Evolutionary conservation across 2,329 filamentous ascomycete genomes (phyloP).

Genomic region (Fusarium coicis): DNA sequence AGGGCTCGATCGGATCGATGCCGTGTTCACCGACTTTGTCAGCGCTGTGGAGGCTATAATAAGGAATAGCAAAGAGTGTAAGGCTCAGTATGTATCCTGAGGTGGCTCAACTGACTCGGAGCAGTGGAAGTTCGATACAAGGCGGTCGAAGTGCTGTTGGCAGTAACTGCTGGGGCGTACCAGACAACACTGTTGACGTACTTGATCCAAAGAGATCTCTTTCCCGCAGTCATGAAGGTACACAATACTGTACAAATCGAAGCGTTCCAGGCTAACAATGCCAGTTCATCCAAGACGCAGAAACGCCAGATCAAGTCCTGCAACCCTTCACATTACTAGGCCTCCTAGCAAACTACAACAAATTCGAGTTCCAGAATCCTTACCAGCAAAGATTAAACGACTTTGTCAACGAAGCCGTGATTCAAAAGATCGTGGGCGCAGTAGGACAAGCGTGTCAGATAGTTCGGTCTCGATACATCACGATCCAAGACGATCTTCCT

Average conservation of each 20-base stretch:
- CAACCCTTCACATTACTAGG: constrained; percentile 86
- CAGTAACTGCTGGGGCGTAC: constrained; percentile 92
- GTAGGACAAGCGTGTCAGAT: constrained; percentile 77
- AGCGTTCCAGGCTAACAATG: background rate
- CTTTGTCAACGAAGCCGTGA: constrained; percentile 91
- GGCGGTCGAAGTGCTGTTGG: constrained; percentile 83
- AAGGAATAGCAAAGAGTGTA: constrained; percentile 77
- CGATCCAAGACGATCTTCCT: constrained; percentile 88
- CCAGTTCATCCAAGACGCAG: constrained; percentile 84
- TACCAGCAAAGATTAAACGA: constrained; percentile 92
- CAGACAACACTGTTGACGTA: constrained; percentile 95
- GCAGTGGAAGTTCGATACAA: constrained; percentile 79
- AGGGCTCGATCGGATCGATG: constrained; percentile 88
- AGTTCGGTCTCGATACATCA: constrained; percentile 80
- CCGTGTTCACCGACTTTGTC: constrained; percentile 89
- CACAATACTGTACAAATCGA: constrained; percentile 14
- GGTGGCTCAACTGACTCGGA: constrained; percentile 40
- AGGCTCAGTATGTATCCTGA: constrained; percentile 45
- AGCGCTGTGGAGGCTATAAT: constrained; percentile 84
- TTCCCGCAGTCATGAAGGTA: constrained; percentile 95
- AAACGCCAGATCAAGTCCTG: constrained; percentile 70
- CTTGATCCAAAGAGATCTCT: constrained; percentile 93
- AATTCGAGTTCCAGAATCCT: constrained; percentile 98
- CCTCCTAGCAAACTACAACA: constrained; percentile 96
- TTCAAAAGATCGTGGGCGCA: constrained; percentile 81